phyloP scores from a whole-genome alignment of 2,329 filamentous ascomycete genomes.

The Fusarium robinianum region DNA sequence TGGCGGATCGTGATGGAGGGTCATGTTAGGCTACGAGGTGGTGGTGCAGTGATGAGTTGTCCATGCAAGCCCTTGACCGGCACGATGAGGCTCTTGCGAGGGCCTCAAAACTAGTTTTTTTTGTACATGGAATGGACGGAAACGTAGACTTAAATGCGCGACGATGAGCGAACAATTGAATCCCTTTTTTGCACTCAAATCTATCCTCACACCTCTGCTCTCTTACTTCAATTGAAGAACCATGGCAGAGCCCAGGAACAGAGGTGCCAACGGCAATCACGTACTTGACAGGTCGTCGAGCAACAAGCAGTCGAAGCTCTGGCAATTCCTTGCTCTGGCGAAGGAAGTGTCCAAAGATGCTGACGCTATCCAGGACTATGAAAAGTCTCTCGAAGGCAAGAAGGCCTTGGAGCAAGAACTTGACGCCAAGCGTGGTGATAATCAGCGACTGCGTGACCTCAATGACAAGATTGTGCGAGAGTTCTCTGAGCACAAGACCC shows the following conservation, averaged over 20 bases:
- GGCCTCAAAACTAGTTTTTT: slow-evolving; percentile 19
- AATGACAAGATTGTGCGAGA: slow-evolving; percentile 34
- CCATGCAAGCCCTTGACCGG: slow-evolving; percentile 23
- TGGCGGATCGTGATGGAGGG: slow-evolving; percentile 18
- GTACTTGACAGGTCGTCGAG: slow-evolving; percentile 15
- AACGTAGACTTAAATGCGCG: slow-evolving; percentile 28
- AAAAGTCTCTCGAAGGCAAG: slow-evolving; percentile 29
- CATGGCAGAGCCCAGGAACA: slow-evolving; percentile 39
- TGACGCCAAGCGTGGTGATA: slow-evolving; percentile 29
- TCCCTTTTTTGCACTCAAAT: no score
- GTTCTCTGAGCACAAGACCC: slow-evolving; percentile 28
- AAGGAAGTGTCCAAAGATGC: slow-evolving; percentile 36
- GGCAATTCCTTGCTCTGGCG: slow-evolving; percentile 35
- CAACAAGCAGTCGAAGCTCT: slow-evolving; percentile 33
- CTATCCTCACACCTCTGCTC: no score
- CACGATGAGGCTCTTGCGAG: slow-evolving; percentile 33
- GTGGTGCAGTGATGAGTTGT: slow-evolving; percentile 38
- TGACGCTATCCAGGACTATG: slow-evolving; percentile 35
- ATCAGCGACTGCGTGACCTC: slow-evolving; percentile 33
- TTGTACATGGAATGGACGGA: slow-evolving; percentile 8
- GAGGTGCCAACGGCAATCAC: slow-evolving; percentile 32
- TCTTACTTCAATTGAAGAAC: slow-evolving; percentile 6
- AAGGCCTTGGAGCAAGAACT: slow-evolving; percentile 33
- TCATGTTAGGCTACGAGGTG: slow-evolving; percentile 19
- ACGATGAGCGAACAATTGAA: no score